A percentile compares a stretch with the other conserved stretches of the same genome.
Conservation (phyloP, 2,329 filamentous ascomycete species). For the Apiospora hydei region DNA sequence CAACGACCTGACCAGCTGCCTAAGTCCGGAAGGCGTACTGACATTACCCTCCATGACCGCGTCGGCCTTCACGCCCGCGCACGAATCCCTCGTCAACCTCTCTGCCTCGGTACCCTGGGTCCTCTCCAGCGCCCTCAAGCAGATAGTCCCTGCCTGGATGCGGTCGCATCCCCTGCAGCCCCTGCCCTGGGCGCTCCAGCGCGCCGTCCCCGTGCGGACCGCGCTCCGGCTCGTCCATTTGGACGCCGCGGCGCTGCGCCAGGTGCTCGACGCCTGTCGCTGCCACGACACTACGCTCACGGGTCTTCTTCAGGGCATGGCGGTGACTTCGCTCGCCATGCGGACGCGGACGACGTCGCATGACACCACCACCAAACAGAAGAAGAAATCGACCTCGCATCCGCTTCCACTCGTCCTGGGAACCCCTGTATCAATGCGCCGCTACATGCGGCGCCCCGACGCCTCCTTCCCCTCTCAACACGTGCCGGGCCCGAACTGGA, state of each 20-base stretch:
- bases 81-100: slow-evolving; percentile 35
- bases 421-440: slow-evolving; percentile 36
- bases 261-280: slow-evolving; percentile 36
- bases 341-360: slow-evolving; percentile 17
- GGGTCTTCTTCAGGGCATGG: slow-evolving; percentile 38
- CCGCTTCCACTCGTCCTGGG: slow-evolving; percentile 24
- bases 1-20: neutral
- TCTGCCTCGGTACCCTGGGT: slow-evolving; percentile 30
- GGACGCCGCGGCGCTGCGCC: slow-evolving; percentile 26
- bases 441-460: slow-evolving; percentile 30
- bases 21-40: slow-evolving; percentile 24
- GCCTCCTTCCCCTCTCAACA: neutral
- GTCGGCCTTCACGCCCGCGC: slow-evolving; percentile 34
- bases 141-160: neutral
- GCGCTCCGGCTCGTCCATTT: slow-evolving; percentile 33
- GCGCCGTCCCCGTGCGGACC: slow-evolving; percentile 30
- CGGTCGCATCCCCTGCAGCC: slow-evolving; percentile 15
- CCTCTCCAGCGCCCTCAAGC: neutral
- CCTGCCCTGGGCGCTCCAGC: slow-evolving; percentile 38
- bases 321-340: slow-evolving; percentile 34
- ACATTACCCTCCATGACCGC: slow-evolving; percentile 21
- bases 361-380: slow-evolving; percentile 14
- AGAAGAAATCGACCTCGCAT: neutral
- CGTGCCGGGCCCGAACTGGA: slow-evolving; percentile 26
- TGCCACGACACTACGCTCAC: slow-evolving; percentile 40